These are phyloP conservation scores for Lentithecium fluviatile DNA, from an alignment of 495 filamentous ascomycete species.

Conservation along the genomic window DNA sequence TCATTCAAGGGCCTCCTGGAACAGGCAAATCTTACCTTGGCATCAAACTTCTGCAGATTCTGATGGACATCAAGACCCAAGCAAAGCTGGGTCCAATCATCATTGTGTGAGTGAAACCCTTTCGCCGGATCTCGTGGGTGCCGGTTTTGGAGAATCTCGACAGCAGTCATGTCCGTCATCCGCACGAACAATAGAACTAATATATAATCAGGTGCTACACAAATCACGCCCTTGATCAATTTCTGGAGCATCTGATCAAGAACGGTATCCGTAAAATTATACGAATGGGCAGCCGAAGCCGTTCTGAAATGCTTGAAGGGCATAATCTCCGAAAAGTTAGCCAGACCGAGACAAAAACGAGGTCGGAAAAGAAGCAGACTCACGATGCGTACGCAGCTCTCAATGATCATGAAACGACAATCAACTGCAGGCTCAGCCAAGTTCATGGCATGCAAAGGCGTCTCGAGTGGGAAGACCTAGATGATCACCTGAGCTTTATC, in stretches of 20 bases:
- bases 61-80: constrained; percentile 55
- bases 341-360: not conserved
- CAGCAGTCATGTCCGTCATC: too few species aligned
- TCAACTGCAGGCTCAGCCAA: constrained; percentile 38
- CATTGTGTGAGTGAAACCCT: constrained; percentile 2
- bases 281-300: constrained; percentile 66
- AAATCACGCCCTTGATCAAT: constrained; percentile 72
- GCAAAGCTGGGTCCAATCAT: constrained; percentile 38
- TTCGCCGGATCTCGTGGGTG: too few species aligned
- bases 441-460: constrained; percentile 1
- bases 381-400: constrained; percentile 11
- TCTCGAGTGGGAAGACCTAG: too few species aligned
- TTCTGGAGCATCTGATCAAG: constrained; percentile 61
- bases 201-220: constrained; percentile 13
- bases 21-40: constrained; percentile 71
- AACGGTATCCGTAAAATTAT: constrained; percentile 58
- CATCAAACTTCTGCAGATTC: constrained; percentile 55
- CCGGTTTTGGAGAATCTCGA: too few species aligned
- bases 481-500: too few species aligned
- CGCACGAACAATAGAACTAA: too few species aligned
- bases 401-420: constrained; percentile 37
- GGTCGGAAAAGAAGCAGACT: not conserved
- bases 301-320: constrained; percentile 53
- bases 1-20: constrained; percentile 80
- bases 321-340: not conserved